Evolutionary conservation across 805 yeast species (phyloP).

Genomic region (Spathaspora boniae): DNA sequence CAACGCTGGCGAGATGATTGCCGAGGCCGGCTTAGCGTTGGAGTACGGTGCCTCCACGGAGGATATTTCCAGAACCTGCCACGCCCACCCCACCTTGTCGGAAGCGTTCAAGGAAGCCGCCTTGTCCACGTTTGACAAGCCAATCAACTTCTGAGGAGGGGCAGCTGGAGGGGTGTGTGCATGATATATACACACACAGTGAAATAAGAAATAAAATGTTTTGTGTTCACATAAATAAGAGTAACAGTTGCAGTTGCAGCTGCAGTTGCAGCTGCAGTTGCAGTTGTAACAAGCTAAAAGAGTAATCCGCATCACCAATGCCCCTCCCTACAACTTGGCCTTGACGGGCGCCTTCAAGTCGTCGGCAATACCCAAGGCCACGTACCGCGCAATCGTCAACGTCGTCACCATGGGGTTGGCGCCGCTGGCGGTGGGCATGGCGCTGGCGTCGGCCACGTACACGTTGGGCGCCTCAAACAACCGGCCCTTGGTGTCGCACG

Average conservation of each 20-base stretch:
- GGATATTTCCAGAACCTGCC: constrained; percentile 96
- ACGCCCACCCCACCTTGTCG: constrained; percentile 96
- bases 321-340: constrained; percentile 25
- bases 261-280: too few species aligned
- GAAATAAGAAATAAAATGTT: too few species aligned
- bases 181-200: too few species aligned
- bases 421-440: constrained; percentile 51
- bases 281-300: too few species aligned
- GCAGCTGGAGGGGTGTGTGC: neutral
- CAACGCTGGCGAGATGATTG: constrained; percentile 99
- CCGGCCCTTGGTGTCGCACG: constrained; percentile 42
- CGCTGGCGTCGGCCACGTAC: constrained; percentile 48
- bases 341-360: constrained; percentile 26
- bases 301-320: too few species aligned
- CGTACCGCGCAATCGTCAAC: constrained; percentile 45
- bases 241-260: too few species aligned
- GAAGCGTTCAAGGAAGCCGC: constrained; percentile 99
- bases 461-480: constrained; percentile 47
- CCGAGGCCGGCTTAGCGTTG: constrained; percentile 94
- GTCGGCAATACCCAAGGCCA: constrained; percentile 35
- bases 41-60: constrained; percentile 99
- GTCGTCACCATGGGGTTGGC: constrained; percentile 52
- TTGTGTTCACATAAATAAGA: too few species aligned
- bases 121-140: constrained; percentile 84
- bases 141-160: constrained; percentile 75